phyloP scores from a whole-genome alignment of 352 stramenopile genomes.

The Phytophthora ohioensis region DNA sequence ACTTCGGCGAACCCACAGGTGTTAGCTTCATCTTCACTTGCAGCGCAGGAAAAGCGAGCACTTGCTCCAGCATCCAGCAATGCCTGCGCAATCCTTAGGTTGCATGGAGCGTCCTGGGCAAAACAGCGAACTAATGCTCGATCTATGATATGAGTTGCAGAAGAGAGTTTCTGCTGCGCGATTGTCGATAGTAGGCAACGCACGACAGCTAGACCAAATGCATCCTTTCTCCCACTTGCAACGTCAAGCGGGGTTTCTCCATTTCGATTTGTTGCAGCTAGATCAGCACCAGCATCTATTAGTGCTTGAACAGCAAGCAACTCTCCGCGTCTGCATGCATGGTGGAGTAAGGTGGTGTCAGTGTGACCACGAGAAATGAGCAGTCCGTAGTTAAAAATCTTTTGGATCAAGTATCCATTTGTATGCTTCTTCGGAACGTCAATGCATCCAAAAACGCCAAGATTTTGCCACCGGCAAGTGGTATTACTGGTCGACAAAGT shows the following conservation, averaged over 20 bases:
- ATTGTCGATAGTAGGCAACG: slow-evolving; percentile 36
- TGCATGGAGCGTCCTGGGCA: slow-evolving; percentile 44
- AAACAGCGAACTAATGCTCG: slow-evolving; percentile 54
- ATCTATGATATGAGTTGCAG: slow-evolving; percentile 25
- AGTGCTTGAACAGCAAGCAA: slow-evolving; percentile 48
- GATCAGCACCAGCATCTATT: slow-evolving; percentile 46
- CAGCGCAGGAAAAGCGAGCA: slow-evolving; percentile 34
- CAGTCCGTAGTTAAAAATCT: slow-evolving; percentile 56
- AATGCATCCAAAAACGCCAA: slow-evolving; percentile 64
- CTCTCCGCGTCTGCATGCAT: slow-evolving; percentile 47
- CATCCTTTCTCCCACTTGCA: slow-evolving; percentile 53
- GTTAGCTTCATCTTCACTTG: slow-evolving; percentile 14
- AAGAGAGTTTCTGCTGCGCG: not conserved
- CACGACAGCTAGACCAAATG: slow-evolving; percentile 44
- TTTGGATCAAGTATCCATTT: slow-evolving; percentile 53
- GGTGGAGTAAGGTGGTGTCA: slow-evolving; percentile 54
- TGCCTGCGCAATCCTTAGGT: slow-evolving; percentile 50
- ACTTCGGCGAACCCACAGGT: not conserved
- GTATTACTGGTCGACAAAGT: slow-evolving; percentile 28
- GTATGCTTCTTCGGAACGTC: slow-evolving; percentile 41
- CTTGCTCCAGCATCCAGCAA: slow-evolving; percentile 51
- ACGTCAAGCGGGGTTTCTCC: slow-evolving; percentile 47
- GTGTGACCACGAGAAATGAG: slow-evolving; percentile 24
- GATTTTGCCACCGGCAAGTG: slow-evolving; percentile 63
- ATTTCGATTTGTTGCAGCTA: slow-evolving; percentile 37